Base-by-base conservation (phyloP, 2,329 filamentous ascomycete species). In the Tolypocladium tundrense region DNA sequence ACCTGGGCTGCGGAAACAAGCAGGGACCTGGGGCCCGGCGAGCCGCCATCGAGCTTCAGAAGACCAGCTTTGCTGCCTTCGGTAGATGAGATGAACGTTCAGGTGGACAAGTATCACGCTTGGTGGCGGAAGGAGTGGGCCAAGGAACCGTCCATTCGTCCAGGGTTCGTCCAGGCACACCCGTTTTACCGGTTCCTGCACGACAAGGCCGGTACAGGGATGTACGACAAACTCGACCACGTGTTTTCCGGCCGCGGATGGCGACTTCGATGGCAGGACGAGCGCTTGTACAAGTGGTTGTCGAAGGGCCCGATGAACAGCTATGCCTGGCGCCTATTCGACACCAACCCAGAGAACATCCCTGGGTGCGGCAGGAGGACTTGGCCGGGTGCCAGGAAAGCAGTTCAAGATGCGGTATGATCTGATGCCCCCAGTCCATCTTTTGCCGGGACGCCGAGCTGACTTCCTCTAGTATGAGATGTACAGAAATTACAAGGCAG, bases 1-100 rank as follows among this genome's bases (percentile, higher is more conserved):
- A 65, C 77, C 10, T 79, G 72, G 70, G 50, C 57, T 11, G 57
- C 58, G 9, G 55, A 59, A 31, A 41, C 52, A 3, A 19, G 51
- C 2, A 35, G 37, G 51, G 21, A 7, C 24, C n/a, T 16, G 41
- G n/a, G 7, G 31, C 41, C 14, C 16, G 27, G 24, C 27, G 19
- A 19, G 21, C 50, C 48, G 1, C 27, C 53, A 56, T 6, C 62
- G 60, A 59, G 60, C 59, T 35, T 63, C 59, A 39, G 63, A 60
- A 48, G 60, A 9, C 56, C 63, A 11, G 61, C 65, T 11, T 31
- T 63, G 8, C 55, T 68, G 1, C 66, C 66, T 1, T 58, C 62
- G 2, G 14, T 60, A 10, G 58, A 58, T 2, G 62, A 63, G 48
- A 68, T 68, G 67, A 63, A 68, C 37, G 58, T 55, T 2, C 57